Percentiles rank a stretch among this genome's conserved stretches.
Conservation (phyloP, 1,139 yeast genomes). For the Meyerozyma elateridarum region DNA sequence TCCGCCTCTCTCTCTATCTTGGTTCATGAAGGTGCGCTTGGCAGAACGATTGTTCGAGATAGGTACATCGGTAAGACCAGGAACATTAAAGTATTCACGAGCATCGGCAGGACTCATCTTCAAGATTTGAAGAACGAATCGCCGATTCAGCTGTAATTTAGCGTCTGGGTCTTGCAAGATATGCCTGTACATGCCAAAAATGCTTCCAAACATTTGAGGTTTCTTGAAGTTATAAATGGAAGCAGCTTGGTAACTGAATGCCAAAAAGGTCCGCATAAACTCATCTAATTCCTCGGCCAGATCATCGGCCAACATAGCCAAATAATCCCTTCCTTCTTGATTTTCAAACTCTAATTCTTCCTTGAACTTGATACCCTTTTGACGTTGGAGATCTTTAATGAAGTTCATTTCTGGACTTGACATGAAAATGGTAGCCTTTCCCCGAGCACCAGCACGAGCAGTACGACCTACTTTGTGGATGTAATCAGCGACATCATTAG, state of each 20-base stretch:
- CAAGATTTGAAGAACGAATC: slow-evolving; percentile 10
- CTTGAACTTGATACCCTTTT: slow-evolving; percentile 48
- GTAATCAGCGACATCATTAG: slow-evolving; percentile 69
- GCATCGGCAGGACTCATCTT: slow-evolving; percentile 12
- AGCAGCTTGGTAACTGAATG: slow-evolving; percentile 20
- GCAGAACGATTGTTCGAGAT: slow-evolving; percentile 13
- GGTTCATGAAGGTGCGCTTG: slow-evolving; percentile 10
- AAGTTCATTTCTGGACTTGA: slow-evolving; percentile 47
- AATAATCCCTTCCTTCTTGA: slow-evolving; percentile 10
- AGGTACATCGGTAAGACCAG: slow-evolving; percentile 15
- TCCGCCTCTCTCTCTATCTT: slow-evolving; percentile 5
- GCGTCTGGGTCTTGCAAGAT: slow-evolving; percentile 14
- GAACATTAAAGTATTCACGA: slow-evolving; percentile 18
- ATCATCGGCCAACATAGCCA: slow-evolving; percentile 10
- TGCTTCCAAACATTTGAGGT: slow-evolving; percentile 11
- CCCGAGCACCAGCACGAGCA: slow-evolving; percentile 86
- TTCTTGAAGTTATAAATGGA: slow-evolving; percentile 22
- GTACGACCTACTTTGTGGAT: slow-evolving; percentile 96
- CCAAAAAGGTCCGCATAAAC: slow-evolving; percentile 7
- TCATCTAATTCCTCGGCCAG: slow-evolving; percentile 12
- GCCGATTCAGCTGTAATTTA: slow-evolving; percentile 12
- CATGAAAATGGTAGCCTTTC: slow-evolving; percentile 55
- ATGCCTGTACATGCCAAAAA: slow-evolving; percentile 13
- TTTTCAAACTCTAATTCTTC: slow-evolving; percentile 23
- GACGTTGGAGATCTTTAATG: slow-evolving; percentile 34